Evolutionary conservation across 495 filamentous ascomycete genomes (phyloP).

Genomic region (Tuber magnatum): DNA sequence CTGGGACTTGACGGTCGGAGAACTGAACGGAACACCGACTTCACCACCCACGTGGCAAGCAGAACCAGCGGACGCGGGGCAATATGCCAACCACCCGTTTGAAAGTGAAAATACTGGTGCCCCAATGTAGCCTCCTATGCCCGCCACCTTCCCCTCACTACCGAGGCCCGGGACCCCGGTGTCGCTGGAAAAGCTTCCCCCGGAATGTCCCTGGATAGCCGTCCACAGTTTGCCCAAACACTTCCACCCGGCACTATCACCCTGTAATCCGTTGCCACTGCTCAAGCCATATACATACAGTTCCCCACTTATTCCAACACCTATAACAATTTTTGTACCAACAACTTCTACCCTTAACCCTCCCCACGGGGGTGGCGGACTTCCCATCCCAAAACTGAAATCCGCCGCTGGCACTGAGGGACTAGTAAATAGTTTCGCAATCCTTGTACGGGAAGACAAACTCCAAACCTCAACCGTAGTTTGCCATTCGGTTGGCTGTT

Average conservation of each 20-base stretch:
- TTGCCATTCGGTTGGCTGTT: constrained; percentile 36
- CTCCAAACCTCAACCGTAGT: constrained; percentile 41
- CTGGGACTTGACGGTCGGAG: constrained; percentile 61
- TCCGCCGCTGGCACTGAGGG: constrained; percentile 37
- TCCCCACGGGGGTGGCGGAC: constrained; percentile 41
- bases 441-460: constrained; percentile 27
- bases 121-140: constrained; percentile 20
- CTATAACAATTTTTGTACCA: constrained; percentile 32
- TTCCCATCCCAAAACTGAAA: constrained; percentile 36
- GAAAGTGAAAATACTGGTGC: constrained; percentile 65
- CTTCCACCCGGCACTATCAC: constrained; percentile 33
- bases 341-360: constrained; percentile 42
- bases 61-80: constrained; percentile 65
- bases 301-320: constrained; percentile 39
- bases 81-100: constrained; percentile 76
- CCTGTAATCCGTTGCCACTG: constrained; percentile 15
- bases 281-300: constrained; percentile 38
- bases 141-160: constrained; percentile 22
- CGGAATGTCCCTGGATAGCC: constrained; percentile 25
- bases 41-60: constrained; percentile 60
- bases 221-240: constrained; percentile 40
- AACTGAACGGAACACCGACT: constrained; percentile 48
- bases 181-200: constrained; percentile 27
- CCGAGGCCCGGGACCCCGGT: constrained; percentile 14
- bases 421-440: constrained; percentile 38